Conservation (phyloP, 805 yeast species). For the Metschnikowia similis region DNA sequence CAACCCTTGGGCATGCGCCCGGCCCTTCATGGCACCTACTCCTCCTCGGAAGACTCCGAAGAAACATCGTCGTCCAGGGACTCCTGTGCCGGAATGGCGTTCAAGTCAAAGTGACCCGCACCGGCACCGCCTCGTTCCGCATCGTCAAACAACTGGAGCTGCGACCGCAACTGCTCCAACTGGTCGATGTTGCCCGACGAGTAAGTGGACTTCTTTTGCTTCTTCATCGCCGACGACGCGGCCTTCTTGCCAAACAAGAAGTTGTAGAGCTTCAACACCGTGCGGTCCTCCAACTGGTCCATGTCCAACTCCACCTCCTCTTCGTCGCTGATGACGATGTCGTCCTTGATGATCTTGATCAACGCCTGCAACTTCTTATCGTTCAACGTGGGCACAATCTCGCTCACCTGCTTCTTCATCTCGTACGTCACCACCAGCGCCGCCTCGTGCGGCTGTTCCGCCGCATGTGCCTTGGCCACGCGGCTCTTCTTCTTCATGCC, state of each 20-base stretch:
- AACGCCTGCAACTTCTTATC: conserved; percentile 82
- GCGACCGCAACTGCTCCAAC: conserved; percentile 61
- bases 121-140: conserved; percentile 22
- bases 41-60: conserved; percentile 69
- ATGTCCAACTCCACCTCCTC: conserved; percentile 92
- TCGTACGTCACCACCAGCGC: conserved; percentile 71
- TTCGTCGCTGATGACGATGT: conserved; percentile 57
- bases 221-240: conserved; percentile 38
- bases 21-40: conserved; percentile 27
- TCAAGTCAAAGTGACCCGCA: conserved; percentile 27
- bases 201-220: conserved; percentile 33
- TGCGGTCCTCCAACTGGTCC: conserved; percentile 83
- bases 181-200: conserved; percentile 39
- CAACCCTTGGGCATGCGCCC: background rate
- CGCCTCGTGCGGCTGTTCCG: conserved; percentile 21
- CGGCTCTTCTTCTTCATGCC: conserved; percentile 32
- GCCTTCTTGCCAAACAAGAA: conserved; percentile 55
- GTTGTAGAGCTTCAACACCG: conserved; percentile 78
- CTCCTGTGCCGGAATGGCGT: conserved; percentile 33
- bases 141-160: conserved; percentile 43
- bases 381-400: conserved; percentile 70
- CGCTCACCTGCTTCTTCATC: conserved; percentile 92
- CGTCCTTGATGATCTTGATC: conserved; percentile 78
- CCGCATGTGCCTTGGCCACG: conserved; percentile 20
- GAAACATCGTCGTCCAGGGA: conserved; percentile 51